These are phyloP conservation scores for Coffea canephora DNA, from an alignment of 257 asterid species.

Conservation along the genomic window DNA sequence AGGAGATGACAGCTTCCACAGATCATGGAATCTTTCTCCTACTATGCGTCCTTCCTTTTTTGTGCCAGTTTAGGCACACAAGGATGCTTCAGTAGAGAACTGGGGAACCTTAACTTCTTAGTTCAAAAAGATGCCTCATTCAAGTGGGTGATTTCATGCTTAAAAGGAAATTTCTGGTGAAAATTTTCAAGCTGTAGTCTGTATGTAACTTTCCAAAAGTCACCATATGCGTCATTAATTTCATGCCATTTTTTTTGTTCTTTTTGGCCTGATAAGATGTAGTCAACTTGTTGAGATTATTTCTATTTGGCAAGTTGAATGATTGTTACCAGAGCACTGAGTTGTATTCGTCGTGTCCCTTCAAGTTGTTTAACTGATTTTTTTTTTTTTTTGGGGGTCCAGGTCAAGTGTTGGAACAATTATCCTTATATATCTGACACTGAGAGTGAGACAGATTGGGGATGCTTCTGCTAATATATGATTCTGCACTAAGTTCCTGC, in stretches of 20 bases:
- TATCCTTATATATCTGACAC: constrained; percentile 80
- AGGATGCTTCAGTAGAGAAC: not conserved
- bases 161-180: not conserved
- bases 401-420: constrained; percentile 94
- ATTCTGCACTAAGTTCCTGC: constrained; percentile 5
- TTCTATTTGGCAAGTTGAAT: not conserved
- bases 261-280: not conserved
- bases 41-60: not conserved
- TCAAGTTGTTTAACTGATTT: not conserved
- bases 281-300: not conserved
- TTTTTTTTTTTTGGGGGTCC: constrained; percentile 14
- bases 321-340: not conserved
- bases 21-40: not conserved
- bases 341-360: not conserved
- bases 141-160: not conserved
- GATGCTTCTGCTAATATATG: constrained; percentile 51
- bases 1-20: not conserved
- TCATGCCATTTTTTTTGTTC: not conserved
- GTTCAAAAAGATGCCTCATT: not conserved
- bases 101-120: not conserved
- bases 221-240: not conserved
- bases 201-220: not conserved
- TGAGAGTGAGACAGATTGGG: constrained; percentile 64
- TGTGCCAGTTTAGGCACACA: not conserved
- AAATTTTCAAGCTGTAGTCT: not conserved